Evolutionary conservation across 2,329 filamentous ascomycete species (phyloP).

Genomic region (Boeremia exigua): DNA sequence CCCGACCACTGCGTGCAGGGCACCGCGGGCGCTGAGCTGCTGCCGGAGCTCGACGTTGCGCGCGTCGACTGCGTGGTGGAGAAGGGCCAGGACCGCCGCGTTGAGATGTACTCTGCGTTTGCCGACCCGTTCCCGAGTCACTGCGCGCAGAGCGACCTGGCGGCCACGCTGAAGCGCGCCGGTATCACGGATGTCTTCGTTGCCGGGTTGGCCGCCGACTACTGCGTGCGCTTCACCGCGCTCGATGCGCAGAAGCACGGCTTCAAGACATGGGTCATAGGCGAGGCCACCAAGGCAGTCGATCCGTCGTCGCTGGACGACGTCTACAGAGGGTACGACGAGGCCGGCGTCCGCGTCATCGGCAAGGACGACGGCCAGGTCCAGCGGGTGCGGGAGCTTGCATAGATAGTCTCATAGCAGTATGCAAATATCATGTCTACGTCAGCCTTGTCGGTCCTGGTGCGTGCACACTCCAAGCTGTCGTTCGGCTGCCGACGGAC

Average conservation of each 20-base stretch:
- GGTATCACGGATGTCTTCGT: slow-evolving; percentile 80
- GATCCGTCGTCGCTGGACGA: slow-evolving; percentile 65
- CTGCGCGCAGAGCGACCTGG: slow-evolving; percentile 68
- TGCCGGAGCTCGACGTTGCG: slow-evolving; percentile 70
- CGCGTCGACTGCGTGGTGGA: slow-evolving; percentile 71
- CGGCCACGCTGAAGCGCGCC: slow-evolving; percentile 60
- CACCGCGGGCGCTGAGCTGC: slow-evolving; percentile 73
- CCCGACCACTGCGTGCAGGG: slow-evolving; percentile 85
- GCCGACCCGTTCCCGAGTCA: slow-evolving; percentile 76
- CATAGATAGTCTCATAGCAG: background rate
- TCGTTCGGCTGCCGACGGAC: slow-evolving; percentile 13
- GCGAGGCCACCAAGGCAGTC: slow-evolving; percentile 79
- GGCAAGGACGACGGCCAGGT: slow-evolving; percentile 64
- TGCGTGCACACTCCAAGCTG: slow-evolving; percentile 18
- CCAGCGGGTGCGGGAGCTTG: slow-evolving; percentile 50
- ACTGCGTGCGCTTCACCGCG: slow-evolving; percentile 84
- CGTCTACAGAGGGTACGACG: slow-evolving; percentile 61
- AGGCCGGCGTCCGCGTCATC: slow-evolving; percentile 68
- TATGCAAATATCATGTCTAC: too few species aligned
- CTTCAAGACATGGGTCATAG: slow-evolving; percentile 76
- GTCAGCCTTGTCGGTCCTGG: slow-evolving; percentile 3
- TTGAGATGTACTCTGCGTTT: slow-evolving; percentile 97
- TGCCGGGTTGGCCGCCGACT: slow-evolving; percentile 86
- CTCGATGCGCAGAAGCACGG: slow-evolving; percentile 77
- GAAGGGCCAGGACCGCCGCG: slow-evolving; percentile 75